Percentiles rank a stretch among this genome's conserved stretches.
These are phyloP conservation scores for Candida caryicola DNA, from an alignment of 805 yeast genomes.

Conservation along the genomic window DNA sequence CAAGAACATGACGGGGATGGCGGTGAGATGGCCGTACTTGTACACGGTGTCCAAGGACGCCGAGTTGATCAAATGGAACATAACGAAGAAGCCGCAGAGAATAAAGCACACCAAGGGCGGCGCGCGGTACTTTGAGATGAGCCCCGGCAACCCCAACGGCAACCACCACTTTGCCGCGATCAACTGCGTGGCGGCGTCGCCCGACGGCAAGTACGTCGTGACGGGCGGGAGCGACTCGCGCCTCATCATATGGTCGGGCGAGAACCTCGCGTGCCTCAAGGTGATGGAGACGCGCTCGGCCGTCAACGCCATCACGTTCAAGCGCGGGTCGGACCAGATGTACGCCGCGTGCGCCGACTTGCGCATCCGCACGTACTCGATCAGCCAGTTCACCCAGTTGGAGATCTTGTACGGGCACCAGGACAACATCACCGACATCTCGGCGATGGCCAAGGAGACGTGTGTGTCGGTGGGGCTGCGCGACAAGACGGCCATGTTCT, in stretches of 20 bases:
- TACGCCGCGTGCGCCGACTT: constrained; percentile 93
- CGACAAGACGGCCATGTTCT: constrained; percentile 90
- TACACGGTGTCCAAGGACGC: constrained; percentile 82
- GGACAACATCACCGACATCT: constrained; percentile 77
- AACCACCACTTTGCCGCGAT: constrained; percentile 80
- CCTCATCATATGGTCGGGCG: constrained; percentile 82
- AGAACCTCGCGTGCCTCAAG: constrained; percentile 69
- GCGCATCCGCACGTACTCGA: constrained; percentile 80
- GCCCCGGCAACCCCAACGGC: constrained; percentile 46
- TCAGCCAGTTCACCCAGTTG: constrained; percentile 82
- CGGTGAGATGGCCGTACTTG: constrained; percentile 58
- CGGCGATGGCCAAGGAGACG: constrained; percentile 80
- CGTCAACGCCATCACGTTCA: constrained; percentile 70
- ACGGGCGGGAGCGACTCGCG: constrained; percentile 88
- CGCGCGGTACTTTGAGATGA: constrained; percentile 35
- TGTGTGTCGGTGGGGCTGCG: constrained; percentile 96
- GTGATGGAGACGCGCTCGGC: constrained; percentile 76
- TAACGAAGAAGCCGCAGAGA: constrained; percentile 58
- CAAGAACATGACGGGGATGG: constrained; percentile 52
- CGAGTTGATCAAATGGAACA: constrained; percentile 77
- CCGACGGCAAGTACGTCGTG: constrained; percentile 84
- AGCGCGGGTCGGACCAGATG: constrained; percentile 77
- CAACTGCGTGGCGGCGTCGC: constrained; percentile 73
- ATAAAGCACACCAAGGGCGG: constrained; percentile 68
- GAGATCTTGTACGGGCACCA: constrained; percentile 96